Base-by-base conservation (phyloP, 2,329 filamentous ascomycete genomes). In the Fusarium tjaetaba region DNA sequence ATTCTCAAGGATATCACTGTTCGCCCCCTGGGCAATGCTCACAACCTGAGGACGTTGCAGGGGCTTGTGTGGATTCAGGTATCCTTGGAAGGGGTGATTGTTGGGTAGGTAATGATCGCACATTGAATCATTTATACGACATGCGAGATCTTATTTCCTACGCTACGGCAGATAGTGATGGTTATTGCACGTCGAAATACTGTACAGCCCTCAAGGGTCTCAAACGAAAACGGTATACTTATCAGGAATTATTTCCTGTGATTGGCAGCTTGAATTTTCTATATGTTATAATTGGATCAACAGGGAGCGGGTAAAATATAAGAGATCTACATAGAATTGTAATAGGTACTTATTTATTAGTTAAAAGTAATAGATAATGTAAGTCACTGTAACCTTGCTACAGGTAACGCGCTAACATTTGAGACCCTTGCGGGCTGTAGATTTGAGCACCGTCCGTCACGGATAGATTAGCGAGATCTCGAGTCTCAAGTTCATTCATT, bases 401-500 rank as follows among this genome's bases (percentile, higher is more conserved):
- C 26, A 26, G 26, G 26, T 26, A 26, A 26, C 26, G 26, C 26
- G 26, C 26, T 26, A 26, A 26, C 26, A 26, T 26, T 26, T 26
- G 26, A 26, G 26, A 26, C 26, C 26, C 26, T 26, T 26, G 26
- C 26, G 26, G 26, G 26, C 26, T 26, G 28, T 28, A 28, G 46
- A 66, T 59, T 60, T 58, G 55, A 49, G 42, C 67, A 36, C n/a
- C 46, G 52, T 42, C 52, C 41, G 24, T 24, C 41, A 43, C 68
- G 67, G 67, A 39, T 65, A 73, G 71, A 71, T 73, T 71, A 59
- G 71, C 71, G 71, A 73, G 67, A 71, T 71, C 58, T 52, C 18
- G 30, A 41, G 53, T 57, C 53, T 60, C 32, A 48, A 43, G 38
- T 58, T 26, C 26, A 26, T 26, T 26, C 26, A 26, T 26, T 26